These are phyloP conservation scores for Bipolaris bicolor DNA, from an alignment of 2,329 filamentous ascomycete genomes.

Conservation along the genomic window DNA sequence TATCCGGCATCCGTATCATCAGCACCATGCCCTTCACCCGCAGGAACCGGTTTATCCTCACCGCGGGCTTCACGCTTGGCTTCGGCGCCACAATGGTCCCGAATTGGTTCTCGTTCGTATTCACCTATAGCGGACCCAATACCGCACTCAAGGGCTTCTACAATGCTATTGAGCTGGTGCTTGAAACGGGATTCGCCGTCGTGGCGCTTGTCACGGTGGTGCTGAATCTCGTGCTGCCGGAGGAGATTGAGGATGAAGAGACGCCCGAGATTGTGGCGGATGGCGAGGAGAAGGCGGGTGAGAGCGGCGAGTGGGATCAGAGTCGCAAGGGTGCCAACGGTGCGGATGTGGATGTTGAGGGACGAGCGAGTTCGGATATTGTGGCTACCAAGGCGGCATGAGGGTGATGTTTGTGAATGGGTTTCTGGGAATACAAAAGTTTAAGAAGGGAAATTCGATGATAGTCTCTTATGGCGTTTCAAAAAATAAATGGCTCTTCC, in stretches of 20 bases:
- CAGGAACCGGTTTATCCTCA: conserved; percentile 81
- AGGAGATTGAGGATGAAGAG: conserved; percentile 74
- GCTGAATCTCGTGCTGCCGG: conserved; percentile 74
- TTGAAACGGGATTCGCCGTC: conserved; percentile 69
- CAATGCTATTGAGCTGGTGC: conserved; percentile 63
- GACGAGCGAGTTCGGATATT: conserved; percentile 21
- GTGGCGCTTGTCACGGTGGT: conserved; percentile 75
- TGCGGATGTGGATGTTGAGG: conserved; percentile 15
- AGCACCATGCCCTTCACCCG: conserved; percentile 74
- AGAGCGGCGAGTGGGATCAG: conserved; percentile 51
- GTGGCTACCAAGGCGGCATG: conserved; percentile 18
- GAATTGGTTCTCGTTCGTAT: conserved; percentile 71
- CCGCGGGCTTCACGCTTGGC: conserved; percentile 74
- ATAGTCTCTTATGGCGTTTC: neutral
- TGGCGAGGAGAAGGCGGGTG: conserved; percentile 46
- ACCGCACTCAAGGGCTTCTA: conserved; percentile 73
- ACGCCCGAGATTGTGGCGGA: conserved; percentile 52
- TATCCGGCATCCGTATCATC: conserved; percentile 79
- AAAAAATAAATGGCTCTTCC: too few relatives aligned
- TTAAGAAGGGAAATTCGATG: neutral
- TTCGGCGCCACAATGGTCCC: conserved; percentile 61
- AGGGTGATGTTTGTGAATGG: neutral
- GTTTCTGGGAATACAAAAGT: neutral
- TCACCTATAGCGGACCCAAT: conserved; percentile 74
- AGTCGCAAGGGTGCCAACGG: conserved; percentile 38